Evolutionary conservation across 2,329 filamentous ascomycete genomes (phyloP), one percentile per base, ranked within the genome.

Genomic region (Sporothrix euskadiensis): DNA sequence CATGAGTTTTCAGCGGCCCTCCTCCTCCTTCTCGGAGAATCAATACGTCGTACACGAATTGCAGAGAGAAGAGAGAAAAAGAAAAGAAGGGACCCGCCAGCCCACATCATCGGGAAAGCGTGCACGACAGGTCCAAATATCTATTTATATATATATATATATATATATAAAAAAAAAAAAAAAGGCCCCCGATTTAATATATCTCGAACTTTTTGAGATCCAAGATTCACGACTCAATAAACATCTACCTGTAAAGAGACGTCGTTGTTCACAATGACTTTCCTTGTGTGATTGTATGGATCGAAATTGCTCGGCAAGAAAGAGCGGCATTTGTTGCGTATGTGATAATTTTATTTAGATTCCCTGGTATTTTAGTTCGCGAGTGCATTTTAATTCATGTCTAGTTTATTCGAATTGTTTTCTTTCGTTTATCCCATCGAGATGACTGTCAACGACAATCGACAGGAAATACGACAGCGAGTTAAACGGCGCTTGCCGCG

Each of bases 401-500:
- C 19, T 49, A 1, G 19, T 49, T 49, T 35, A 35, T 8, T 56
- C 12, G 44, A 6, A 0, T 56, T 30, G 9, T 56, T 22, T 30
- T 26, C 7, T 56, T 56, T 56, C 52, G 14, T 56, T 56, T 30
- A 56, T 56, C 4, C 4, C 8, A 56, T 30, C 14, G 44, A 49
- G 44, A 49, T 19, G 14, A 16, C 1, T 19, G 44, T 49, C 44
- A 6, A 49, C 19, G 14, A 6, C 44, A 49, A 5, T 16, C 19
- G 19, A 39, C 10, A 16, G 3, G 7, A 14, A 44, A 63, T 19
- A 44, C 39, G 39, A 19, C 39, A 3, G 4, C 30, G 39, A 47
- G 47, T 66, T 47, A 19, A 66, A 47, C n/a, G 61, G 39, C 61
- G 61, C 61, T 30, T 66, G 22, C 61, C 39, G 61, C 61, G 61